Evolutionary conservation across 2,329 filamentous ascomycete genomes (phyloP).

Genomic region (Leptographium flavum): DNA sequence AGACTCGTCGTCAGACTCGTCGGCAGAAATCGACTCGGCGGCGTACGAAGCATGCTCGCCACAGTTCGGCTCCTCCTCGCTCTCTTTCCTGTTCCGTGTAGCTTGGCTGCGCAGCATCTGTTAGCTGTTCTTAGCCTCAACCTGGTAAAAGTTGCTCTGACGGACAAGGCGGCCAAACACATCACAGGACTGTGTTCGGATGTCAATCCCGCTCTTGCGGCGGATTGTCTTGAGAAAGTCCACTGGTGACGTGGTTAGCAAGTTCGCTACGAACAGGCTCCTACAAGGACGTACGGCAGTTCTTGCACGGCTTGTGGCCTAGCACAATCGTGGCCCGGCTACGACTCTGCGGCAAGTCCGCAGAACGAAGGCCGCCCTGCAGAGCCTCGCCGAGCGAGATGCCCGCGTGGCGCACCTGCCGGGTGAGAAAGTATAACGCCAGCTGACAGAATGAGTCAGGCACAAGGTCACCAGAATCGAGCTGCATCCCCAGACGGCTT

Average conservation of each 20-base stretch:
- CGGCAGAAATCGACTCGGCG: too few relatives aligned
- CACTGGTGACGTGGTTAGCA: background rate
- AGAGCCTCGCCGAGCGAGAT: slow-evolving; percentile 2
- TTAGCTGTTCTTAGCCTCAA: background rate
- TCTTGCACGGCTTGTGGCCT: slow-evolving; percentile 9
- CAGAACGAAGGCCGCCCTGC: background rate
- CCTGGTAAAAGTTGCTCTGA: background rate
- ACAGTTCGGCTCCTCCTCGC: too few relatives aligned
- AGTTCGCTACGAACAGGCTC: too few relatives aligned
- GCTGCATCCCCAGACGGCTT: too few relatives aligned
- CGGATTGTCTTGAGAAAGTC: slow-evolving; percentile 3
- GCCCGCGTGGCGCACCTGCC: slow-evolving; percentile 1
- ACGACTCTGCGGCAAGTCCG: background rate
- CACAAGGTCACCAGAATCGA: too few relatives aligned
- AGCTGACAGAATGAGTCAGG: slow-evolving; percentile 1
- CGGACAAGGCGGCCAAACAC: slow-evolving; percentile 1
- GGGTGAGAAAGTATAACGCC: slow-evolving; percentile 4
- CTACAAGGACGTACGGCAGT: slow-evolving; percentile 7
- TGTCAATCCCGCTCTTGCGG: background rate
- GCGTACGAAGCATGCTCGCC: too few relatives aligned
- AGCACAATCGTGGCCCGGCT: slow-evolving; percentile 4
- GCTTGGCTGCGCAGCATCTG: too few relatives aligned
- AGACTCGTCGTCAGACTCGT: too few relatives aligned
- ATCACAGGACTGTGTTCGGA: background rate
- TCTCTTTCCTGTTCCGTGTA: too few relatives aligned